Conservation (phyloP, 345 rosid species). For the Gossypium arboreum region DNA sequence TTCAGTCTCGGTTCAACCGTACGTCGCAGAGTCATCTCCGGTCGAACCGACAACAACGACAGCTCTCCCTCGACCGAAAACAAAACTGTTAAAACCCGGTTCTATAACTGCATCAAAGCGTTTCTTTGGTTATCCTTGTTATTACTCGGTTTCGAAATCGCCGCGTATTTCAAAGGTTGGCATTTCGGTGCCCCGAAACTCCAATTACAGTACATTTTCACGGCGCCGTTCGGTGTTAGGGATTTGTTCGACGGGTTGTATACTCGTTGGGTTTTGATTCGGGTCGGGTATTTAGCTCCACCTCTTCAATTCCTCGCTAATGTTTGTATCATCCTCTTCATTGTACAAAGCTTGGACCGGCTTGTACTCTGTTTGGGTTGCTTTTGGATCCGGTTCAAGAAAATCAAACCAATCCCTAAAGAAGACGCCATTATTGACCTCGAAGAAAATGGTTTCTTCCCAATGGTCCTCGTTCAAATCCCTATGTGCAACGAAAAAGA, state of each 20-base stretch:
- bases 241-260: conserved; percentile 61
- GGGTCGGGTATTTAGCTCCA: conserved; percentile 87
- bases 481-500: conserved; percentile 98
- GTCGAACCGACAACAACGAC: conserved; percentile 49
- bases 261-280: conserved; percentile 71
- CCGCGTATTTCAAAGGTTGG: conserved; percentile 84
- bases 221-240: conserved; percentile 49
- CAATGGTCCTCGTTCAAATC: conserved; percentile 94
- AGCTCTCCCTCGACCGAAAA: conserved; percentile 30
- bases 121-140: conserved; percentile 62
- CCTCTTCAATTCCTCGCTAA: conserved; percentile 83
- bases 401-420: conserved; percentile 66
- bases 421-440: conserved; percentile 42
- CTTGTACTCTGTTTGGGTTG: conserved; percentile 84
- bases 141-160: conserved; percentile 62
- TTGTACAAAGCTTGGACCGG: conserved; percentile 82
- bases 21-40: conserved; percentile 69
- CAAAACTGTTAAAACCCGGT: conserved; percentile 44
- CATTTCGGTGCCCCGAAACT: conserved; percentile 64
- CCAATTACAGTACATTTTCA: conserved; percentile 52
- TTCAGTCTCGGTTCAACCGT: conserved; percentile 63
- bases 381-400: conserved; percentile 80
- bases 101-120: conserved; percentile 61
- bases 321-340: conserved; percentile 75
- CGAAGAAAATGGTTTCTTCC: conserved; percentile 66